Conservation (phyloP, 306 rosid species). For the Dalbergia cochinchinensis region DNA sequence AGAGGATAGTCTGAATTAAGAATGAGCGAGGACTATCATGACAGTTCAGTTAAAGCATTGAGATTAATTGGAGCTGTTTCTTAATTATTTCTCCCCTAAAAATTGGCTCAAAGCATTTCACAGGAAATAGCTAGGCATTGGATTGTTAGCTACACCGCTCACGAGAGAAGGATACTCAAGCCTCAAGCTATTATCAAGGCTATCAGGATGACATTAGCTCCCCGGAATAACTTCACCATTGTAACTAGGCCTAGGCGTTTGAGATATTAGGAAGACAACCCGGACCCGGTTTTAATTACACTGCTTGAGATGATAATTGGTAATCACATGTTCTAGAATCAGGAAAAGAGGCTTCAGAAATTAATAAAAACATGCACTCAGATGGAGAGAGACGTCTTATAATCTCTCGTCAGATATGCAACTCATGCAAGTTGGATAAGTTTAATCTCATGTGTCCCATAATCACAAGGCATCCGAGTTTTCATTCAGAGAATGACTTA, state of each 20-base stretch:
- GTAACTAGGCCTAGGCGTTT: not conserved
- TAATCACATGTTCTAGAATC: conserved; percentile 15
- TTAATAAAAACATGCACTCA: not conserved
- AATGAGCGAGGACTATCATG: not conserved
- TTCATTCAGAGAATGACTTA: not conserved
- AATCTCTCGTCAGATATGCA: conserved; percentile 1
- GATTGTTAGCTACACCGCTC: not conserved
- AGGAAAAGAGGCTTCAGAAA: not conserved
- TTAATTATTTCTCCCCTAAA: not conserved
- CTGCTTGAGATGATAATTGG: not conserved
- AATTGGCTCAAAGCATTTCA: not conserved
- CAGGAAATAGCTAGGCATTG: not conserved
- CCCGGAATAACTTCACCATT: not conserved
- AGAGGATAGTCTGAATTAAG: not conserved
- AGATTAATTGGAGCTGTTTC: conserved; percentile 16
- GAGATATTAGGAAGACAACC: conserved; percentile 13
- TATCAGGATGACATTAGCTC: too few relatives aligned
- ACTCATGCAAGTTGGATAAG: not conserved
- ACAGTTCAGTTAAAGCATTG: not conserved
- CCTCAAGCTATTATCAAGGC: too few relatives aligned
- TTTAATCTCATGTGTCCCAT: not conserved
- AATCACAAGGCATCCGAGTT: conserved; percentile 1
- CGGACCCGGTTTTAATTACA: not conserved
- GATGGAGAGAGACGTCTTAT: not conserved
- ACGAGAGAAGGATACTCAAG: too few relatives aligned